Conservation (phyloP, 768 basidiomycete species). For the Boletus sp. region DNA sequence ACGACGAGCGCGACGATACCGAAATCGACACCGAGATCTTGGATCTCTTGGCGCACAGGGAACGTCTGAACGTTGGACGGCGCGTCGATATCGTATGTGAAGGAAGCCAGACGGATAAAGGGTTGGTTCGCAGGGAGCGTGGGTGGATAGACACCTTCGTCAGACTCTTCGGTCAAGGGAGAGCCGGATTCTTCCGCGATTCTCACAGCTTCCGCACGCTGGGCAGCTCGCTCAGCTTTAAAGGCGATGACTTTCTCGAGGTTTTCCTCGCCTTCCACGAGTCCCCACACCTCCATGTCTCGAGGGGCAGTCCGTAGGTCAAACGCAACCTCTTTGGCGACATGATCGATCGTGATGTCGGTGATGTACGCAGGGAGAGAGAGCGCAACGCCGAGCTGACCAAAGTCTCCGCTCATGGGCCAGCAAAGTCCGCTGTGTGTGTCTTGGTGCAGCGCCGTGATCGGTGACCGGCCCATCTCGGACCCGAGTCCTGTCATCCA, state of each 20-base stretch:
- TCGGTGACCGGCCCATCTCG: conserved; percentile 75
- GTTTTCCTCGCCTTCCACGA: conserved; percentile 80
- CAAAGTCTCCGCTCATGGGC: conserved; percentile 79
- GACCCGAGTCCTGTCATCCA: conserved; percentile 61
- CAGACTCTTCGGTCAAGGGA: conserved; percentile 17
- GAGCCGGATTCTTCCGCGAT: conserved; percentile 32
- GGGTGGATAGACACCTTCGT: conserved; percentile 44
- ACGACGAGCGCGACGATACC: conserved; percentile 80
- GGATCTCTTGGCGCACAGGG: conserved; percentile 65
- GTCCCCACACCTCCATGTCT: conserved; percentile 88
- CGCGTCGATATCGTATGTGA: conserved; percentile 59
- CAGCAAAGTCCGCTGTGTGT: conserved; percentile 85
- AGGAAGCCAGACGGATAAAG: conserved; percentile 65
- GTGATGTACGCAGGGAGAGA: conserved; percentile 55
- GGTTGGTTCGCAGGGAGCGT: conserved; percentile 45
- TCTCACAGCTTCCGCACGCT: conserved; percentile 33
- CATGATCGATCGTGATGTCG: conserved; percentile 85
- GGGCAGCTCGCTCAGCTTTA: conserved; percentile 43
- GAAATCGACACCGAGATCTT: conserved; percentile 74
- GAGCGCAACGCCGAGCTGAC: conserved; percentile 82
- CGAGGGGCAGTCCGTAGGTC: conserved; percentile 81
- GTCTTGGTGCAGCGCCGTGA: conserved; percentile 87
- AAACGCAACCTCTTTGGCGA: conserved; percentile 75
- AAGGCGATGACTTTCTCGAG: conserved; percentile 57
- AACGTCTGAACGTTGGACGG: conserved; percentile 74